These are phyloP conservation scores for Pistacia vera DNA, from an alignment of 345 rosid genomes.

Conservation along the genomic window DNA sequence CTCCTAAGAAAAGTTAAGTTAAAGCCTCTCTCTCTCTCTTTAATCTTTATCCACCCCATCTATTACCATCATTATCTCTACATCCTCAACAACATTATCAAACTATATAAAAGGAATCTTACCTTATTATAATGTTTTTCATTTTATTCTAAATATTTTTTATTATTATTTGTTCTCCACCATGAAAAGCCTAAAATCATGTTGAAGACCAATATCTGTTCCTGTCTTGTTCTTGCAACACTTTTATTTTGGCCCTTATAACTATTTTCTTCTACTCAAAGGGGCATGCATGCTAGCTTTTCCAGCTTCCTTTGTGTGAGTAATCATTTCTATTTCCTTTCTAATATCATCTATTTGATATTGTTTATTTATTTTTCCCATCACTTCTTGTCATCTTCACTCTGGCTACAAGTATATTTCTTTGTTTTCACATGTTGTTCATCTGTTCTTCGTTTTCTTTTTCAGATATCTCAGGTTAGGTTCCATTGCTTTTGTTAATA, in stretches of 20 bases:
- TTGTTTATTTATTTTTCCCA: conserved; percentile 17
- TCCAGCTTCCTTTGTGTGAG: conserved; percentile 27
- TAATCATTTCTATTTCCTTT: conserved; percentile 33
- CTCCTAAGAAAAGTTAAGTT: conserved; percentile 1
- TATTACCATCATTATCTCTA: conserved; percentile 43
- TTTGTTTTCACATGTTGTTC: conserved; percentile 29
- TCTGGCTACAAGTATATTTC: background rate
- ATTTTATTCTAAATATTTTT: conserved; percentile 4
- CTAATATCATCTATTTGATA: conserved; percentile 29
- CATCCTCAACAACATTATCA: conserved; percentile 8
- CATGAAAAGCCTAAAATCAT: conserved; percentile 19
- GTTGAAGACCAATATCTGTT: conserved; percentile 13
- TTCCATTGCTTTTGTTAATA: conserved; percentile 33
- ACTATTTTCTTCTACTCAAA: conserved; percentile 21
- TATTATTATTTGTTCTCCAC: conserved; percentile 19
- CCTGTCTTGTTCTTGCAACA: conserved; percentile 24
- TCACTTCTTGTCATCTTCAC: conserved; percentile 18
- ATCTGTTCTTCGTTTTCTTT: conserved; percentile 20
- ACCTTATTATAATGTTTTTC: conserved; percentile 17
- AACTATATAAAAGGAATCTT: conserved; percentile 26
- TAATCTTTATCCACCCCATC: conserved; percentile 24
- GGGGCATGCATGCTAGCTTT: conserved; percentile 34
- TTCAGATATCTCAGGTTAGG: conserved; percentile 30
- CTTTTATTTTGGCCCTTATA: conserved; percentile 22
- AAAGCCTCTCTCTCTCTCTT: conserved; percentile 1